Base-by-base conservation (phyloP, 2,329 filamentous ascomycete species). In the Paracoccidioides brasiliensis region DNA sequence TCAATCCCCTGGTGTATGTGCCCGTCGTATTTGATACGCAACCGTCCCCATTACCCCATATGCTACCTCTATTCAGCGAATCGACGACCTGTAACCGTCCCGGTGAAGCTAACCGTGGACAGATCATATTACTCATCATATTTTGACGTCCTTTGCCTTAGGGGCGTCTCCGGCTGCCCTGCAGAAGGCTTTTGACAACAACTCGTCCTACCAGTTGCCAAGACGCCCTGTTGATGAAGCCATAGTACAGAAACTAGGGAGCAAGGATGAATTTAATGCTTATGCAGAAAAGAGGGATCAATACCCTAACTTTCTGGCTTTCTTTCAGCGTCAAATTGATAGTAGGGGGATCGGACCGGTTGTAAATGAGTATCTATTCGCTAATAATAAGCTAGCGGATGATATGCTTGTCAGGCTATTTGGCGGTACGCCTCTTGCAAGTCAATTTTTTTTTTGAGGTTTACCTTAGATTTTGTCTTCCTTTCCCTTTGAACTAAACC, bases 121-220 rank as follows among this genome's bases (percentile, higher is more conserved):
- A 74, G 72, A 95, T 67, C 90, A 95, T 64, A 88, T 93, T 58
- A 78, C 78, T 3, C 90, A 95, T 63, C 83, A 89, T 40, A 71
- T 94, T 4, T 78, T 95, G 9, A 83, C 83, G 14, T 74, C 93
- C 35, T 95, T 85, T 67, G 85, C 86, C 38, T 81, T 93, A 1
- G 84, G 85, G 0, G 88, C 87, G 6, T 71, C 78, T 0, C 67
- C 83, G 0, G 66, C 75, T 0, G 68, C 79, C 15, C 76, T 96
- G 3, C 76, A 83, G 62, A 70, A 71, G 9, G 83, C 78, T 14
- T 95, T 86, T 66, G 74, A 82, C 45, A 67, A 71, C 46, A 90
- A 91, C 67, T 72, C 70, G 4, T 64, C 66, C 4, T 90, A 91
- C 64, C 90, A 95, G 65, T 74, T 80, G 3, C 74, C 78, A 0